A percentile compares a stretch with the other conserved stretches of the same genome.
Evolutionary conservation across 1,284 basidiomycete genomes (phyloP).

Genomic region (Sanguinoderma infundibulare): DNA sequence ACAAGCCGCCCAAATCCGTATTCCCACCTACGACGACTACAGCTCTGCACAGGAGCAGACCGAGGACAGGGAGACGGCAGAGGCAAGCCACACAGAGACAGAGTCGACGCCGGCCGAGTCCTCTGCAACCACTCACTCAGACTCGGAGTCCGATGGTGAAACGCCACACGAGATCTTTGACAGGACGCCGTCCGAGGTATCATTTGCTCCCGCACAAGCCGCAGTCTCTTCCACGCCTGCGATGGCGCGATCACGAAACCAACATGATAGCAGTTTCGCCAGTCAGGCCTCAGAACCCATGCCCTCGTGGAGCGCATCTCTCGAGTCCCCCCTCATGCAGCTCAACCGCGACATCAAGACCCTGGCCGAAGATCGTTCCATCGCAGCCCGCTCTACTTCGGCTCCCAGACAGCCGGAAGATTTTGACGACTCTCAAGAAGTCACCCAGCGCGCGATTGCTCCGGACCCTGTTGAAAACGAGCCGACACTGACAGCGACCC

Average conservation of each 20-base stretch:
- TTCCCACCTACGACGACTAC: conserved; percentile 73
- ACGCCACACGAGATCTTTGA: conserved; percentile 34
- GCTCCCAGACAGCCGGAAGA: conserved; percentile 14
- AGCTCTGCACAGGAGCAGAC: conserved; percentile 55
- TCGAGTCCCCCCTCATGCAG: conserved; percentile 79
- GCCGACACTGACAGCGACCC: conserved; percentile 6
- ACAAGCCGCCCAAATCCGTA: conserved; percentile 84
- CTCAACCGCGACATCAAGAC: conserved; percentile 72
- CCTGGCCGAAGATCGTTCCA: conserved; percentile 38
- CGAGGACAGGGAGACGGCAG: conserved; percentile 36
- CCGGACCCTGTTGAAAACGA: not conserved
- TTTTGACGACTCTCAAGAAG: conserved; percentile 30
- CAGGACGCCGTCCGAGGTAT: conserved; percentile 58
- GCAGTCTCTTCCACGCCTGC: conserved; percentile 80
- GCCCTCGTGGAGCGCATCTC: conserved; percentile 67
- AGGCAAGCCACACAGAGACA: conserved; percentile 10
- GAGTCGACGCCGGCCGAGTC: conserved; percentile 9
- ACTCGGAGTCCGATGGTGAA: conserved; percentile 24
- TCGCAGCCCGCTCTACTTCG: conserved; percentile 29
- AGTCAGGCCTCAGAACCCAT: conserved; percentile 44
- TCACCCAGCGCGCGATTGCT: conserved; percentile 31
- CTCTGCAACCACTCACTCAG: conserved; percentile 34
- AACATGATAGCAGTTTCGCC: conserved; percentile 41
- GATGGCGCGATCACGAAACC: conserved; percentile 42
- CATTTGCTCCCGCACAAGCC: conserved; percentile 69